Evolutionary conservation across 2,329 filamentous ascomycete genomes (phyloP), one percentile per base, ranked within the genome.

Genomic region (Boeremia exigua): DNA sequence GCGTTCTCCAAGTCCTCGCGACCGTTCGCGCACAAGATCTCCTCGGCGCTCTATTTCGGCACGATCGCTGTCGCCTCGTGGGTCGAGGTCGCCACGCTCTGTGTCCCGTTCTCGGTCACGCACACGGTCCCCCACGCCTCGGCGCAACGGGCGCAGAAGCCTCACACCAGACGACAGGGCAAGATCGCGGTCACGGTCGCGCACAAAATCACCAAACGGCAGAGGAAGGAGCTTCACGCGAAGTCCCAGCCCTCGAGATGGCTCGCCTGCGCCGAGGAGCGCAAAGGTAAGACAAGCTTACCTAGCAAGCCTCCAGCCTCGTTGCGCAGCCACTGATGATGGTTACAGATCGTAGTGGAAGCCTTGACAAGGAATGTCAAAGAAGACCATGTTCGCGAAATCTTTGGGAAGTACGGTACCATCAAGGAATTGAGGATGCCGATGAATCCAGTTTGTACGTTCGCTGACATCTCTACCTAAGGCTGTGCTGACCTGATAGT

Each of bases 341-440:
- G 9, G 11, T 28, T 15, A 12, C 58, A 97, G 91, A 93, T 99
- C 72, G 92, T 99, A 15, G 90, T 99, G 42, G 95, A 99, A 77
- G 93, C 96, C 60, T 82, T 99, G 70, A 96, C 94, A 4, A 96
- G 96, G 76, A 98, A 96, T 70, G 89, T 99, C 66, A 96, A 91
- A 55, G 91, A 94, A 73, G 85, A 85, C 15, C 95, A 99, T 69
- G 80, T 99, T 6, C 85, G 86, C 63, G 95, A 99, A 74, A 96
- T 99, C 57, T 99, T 99, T 72, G 89, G 91, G 44, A 84, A 86
- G 33, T 99, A 95, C 73, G 95, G 95, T 46, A 83, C 84, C 17
- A 96, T 99, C 65, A 85, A 88, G 66, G 91, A 95, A 65, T 81
- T 99, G 19, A 92, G 97, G 69, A 85, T 99, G 65, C 95, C 95